phyloP scores from a whole-genome alignment of 2,329 filamentous ascomycete genomes.

The Fusarium caatingaense region DNA sequence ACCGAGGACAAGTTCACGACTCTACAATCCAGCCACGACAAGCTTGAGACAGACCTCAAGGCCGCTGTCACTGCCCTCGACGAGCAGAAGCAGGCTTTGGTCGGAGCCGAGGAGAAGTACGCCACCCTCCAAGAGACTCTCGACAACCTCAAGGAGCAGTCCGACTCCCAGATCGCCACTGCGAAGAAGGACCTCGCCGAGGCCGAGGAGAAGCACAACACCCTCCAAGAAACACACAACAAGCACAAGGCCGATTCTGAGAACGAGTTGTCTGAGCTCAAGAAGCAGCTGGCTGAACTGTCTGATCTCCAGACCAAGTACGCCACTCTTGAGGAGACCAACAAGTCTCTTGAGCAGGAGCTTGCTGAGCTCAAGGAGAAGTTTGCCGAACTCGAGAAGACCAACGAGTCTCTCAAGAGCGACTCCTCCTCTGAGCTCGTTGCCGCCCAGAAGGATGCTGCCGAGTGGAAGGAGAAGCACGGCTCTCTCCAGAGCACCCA shows the following conservation, averaged over 20 bases:
- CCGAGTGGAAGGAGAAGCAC: constrained; percentile 47
- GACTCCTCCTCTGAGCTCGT: constrained; percentile 50
- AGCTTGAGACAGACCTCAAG: constrained; percentile 46
- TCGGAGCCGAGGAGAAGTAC: constrained; percentile 46
- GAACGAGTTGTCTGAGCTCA: constrained; percentile 45
- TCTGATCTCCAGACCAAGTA: constrained; percentile 50
- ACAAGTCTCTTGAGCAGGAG: constrained; percentile 42
- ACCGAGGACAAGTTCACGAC: constrained; percentile 45
- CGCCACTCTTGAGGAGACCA: constrained; percentile 46
- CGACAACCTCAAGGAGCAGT: constrained; percentile 44
- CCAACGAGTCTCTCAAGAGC: constrained; percentile 44
- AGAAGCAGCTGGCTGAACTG: constrained; percentile 48
- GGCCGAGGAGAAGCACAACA: constrained; percentile 43
- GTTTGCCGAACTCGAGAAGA: constrained; percentile 43
- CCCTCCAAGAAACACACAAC: constrained; percentile 45
- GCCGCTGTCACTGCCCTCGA: constrained; percentile 44
- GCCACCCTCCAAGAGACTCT: constrained; percentile 43
- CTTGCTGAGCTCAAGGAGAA: constrained; percentile 49
- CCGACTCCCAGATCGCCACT: constrained; percentile 43
- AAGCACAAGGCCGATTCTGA: constrained; percentile 48
- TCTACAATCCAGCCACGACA: constrained; percentile 44
- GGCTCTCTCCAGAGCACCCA: constrained; percentile 38
- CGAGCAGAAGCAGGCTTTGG: constrained; percentile 46
- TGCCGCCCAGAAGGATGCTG: constrained; percentile 47
- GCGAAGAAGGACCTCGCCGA: constrained; percentile 41